Evolutionary conservation across 306 rosid genomes (phyloP), one percentile per base, ranked within the genome.

Genomic region (Vachellia collinsii): DNA sequence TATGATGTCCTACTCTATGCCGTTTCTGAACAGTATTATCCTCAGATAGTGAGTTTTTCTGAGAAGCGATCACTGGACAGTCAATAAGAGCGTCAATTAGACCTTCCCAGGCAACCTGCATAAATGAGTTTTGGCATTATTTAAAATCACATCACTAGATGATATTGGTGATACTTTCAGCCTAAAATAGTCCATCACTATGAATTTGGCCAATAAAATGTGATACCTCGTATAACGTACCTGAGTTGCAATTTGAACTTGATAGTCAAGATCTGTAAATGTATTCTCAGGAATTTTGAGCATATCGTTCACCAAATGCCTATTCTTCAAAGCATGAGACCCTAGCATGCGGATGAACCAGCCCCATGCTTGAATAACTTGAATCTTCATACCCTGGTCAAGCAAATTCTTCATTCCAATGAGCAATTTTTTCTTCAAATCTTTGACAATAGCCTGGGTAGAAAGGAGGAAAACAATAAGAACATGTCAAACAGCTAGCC

Each of bases 101-200:
- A 76, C 97, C 93, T 89, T 91, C 92, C 97, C 98, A 94, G 42
- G 97, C 92, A 82, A 90, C 94, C 98, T 92, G 87, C 47, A 81
- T 51, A 37, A 48, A 84, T 6, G 56, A 56, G 54, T 50, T 37
- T 36, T 16, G 43, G 7, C 20, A 20, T 43, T 22, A 70, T 44
- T 22, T 43, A 43, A 70, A 44, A 70, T 41, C 38, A 61, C 48
- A 58, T 65, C 80, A 64, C 66, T 65, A 56, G 25, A 80, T 54
- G 82, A 54, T 46, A 16, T 42, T 43, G 77, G 48, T 20, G 46
- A 77, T 56, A 43, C 46, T 51, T 81, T 74, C 70, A 83, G 34
- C 62, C 79, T 77, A 78, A 70, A 61, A 72, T 81, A 81, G 19
- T 29, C 61, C 77, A 23, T 51, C 75, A 41, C 54, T 41, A 44